phyloP scores from a whole-genome alignment of 352 stramenopile genomes.

The Pythium aristosporum region DNA sequence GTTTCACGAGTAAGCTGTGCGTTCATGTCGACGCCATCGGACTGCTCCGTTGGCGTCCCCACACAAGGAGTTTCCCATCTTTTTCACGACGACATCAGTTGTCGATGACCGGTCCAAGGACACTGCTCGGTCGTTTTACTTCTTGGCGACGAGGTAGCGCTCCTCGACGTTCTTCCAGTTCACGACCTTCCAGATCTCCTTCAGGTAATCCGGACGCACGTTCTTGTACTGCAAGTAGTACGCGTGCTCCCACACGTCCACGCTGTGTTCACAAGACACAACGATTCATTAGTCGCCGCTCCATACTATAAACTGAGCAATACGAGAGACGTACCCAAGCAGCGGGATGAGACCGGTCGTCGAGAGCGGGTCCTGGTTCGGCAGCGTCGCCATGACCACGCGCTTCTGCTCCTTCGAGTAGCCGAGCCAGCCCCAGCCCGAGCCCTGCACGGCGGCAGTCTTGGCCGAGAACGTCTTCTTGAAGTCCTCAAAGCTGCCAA shows the following conservation, averaged over 20 bases:
- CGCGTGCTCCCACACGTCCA: slow-evolving; percentile 98
- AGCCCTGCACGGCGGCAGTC: slow-evolving; percentile 94
- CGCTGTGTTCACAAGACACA: slow-evolving; percentile 42
- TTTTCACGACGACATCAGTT: neutral
- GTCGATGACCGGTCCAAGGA: neutral
- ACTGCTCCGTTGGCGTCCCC: too few relatives aligned
- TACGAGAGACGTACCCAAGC: slow-evolving; percentile 54
- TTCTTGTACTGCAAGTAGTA: slow-evolving; percentile 98
- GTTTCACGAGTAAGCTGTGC: too few relatives aligned
- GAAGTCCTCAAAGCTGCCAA: slow-evolving; percentile 92
- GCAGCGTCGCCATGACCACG: slow-evolving; percentile 88
- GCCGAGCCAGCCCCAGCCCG: slow-evolving; percentile 98
- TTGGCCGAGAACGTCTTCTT: slow-evolving; percentile 87
- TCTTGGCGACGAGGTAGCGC: slow-evolving; percentile 67
- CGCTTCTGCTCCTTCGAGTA: slow-evolving; percentile 85
- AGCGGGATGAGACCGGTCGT: slow-evolving; percentile 96
- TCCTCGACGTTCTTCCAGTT: slow-evolving; percentile 94
- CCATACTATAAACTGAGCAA: neutral
- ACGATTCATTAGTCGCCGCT: neutral
- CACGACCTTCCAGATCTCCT: slow-evolving; percentile 92
- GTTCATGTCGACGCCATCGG: too few relatives aligned
- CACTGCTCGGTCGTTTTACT: slow-evolving; percentile 33
- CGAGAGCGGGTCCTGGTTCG: slow-evolving; percentile 96
- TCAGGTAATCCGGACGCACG: slow-evolving; percentile 94
- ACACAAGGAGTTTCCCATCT: too few relatives aligned